These are phyloP conservation scores for Leishmania braziliensis DNA, from an alignment of 208 protist species.

Conservation along the genomic window DNA sequence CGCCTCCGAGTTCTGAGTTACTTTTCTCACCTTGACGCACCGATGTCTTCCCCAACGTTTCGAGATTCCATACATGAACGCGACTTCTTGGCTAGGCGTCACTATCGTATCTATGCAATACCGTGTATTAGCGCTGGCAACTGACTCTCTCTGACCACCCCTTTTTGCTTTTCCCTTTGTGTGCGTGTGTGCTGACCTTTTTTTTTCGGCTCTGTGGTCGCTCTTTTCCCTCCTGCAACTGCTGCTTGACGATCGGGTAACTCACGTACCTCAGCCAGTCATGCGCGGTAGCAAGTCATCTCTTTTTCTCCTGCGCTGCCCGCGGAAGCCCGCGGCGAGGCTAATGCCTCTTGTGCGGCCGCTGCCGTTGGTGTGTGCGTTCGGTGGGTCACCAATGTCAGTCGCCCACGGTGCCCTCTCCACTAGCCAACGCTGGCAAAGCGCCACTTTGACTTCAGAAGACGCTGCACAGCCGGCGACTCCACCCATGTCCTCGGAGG, in stretches of 20 bases:
- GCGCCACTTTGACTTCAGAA: neutral
- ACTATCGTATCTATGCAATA: neutral
- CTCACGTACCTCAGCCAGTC: neutral
- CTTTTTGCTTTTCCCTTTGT: neutral
- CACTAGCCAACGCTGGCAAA: constrained; percentile 15
- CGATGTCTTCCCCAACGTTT: neutral
- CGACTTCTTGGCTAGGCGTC: neutral
- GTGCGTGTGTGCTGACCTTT: neutral
- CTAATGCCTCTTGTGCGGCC: neutral
- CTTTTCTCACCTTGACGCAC: neutral
- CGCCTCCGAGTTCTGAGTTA: neutral
- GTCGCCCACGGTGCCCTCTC: neutral
- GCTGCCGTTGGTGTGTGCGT: neutral
- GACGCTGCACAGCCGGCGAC: constrained; percentile 2
- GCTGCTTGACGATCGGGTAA: neutral
- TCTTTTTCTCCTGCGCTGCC: constrained; percentile 8
- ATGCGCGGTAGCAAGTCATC: constrained; percentile 18
- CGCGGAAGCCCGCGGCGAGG: constrained; percentile 4
- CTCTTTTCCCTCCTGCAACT: neutral
- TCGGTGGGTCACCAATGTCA: neutral
- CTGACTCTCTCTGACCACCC: neutral
- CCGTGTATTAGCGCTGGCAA: neutral
- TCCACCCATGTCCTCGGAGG: neutral
- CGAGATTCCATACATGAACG: no score
- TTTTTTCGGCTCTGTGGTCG: neutral